These are phyloP conservation scores for Chlamydomonas sp. DNA, from an alignment of 139 green algal genomes.

Conservation along the genomic window DNA sequence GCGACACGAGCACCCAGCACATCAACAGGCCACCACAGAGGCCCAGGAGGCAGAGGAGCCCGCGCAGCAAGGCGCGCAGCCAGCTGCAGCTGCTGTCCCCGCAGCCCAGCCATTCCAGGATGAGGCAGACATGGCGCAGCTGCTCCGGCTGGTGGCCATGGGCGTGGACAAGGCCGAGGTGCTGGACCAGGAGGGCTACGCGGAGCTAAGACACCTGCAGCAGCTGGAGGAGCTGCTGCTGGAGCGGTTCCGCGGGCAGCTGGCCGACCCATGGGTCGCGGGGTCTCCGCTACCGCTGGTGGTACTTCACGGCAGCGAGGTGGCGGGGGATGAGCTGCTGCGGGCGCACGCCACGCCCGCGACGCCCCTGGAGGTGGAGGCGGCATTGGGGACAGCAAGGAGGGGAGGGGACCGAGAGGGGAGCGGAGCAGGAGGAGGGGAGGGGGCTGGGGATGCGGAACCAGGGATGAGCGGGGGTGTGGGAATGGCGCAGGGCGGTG, in stretches of 20 bases:
- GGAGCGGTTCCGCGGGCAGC: not conserved
- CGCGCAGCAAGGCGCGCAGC: not conserved
- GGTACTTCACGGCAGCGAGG: slow-evolving; percentile 16
- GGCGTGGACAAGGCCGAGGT: not conserved
- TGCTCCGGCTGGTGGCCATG: not conserved
- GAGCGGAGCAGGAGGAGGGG: not conserved
- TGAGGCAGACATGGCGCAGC: not conserved
- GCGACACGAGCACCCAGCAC: too few relatives aligned
- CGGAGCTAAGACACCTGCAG: not conserved
- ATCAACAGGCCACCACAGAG: too few relatives aligned
- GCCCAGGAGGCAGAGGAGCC: not conserved
- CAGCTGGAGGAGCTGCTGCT: not conserved
- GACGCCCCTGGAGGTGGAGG: not conserved
- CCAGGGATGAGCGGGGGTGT: not conserved
- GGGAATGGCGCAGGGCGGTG: not conserved
- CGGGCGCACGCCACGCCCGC: not conserved
- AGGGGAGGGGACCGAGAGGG: not conserved
- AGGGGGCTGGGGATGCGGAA: not conserved
- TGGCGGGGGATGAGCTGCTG: slow-evolving; percentile 2
- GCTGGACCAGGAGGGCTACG: not conserved
- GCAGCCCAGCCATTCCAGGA: not conserved
- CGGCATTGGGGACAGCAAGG: not conserved
- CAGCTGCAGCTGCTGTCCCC: not conserved
- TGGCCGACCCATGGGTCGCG: not conserved
- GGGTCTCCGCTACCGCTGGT: not conserved